Conservation (phyloP, 306 rosid genomes). For the Arachis stenosperma region DNA sequence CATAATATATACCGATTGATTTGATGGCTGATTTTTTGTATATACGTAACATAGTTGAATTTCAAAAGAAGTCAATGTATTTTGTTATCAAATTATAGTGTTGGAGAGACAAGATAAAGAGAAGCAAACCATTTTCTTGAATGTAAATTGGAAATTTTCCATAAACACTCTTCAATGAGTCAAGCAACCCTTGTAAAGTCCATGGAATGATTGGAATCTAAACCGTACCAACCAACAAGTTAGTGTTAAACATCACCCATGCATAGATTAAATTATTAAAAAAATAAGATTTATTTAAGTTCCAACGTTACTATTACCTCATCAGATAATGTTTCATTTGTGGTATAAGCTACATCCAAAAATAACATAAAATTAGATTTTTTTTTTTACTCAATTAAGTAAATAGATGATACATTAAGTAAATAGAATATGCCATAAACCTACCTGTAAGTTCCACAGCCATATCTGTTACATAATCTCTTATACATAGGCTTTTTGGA, state of each 20-base stretch:
- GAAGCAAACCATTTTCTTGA: conserved; percentile 49
- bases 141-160: conserved; percentile 44
- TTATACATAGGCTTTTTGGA: conserved; percentile 2
- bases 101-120: neutral
- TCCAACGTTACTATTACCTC: no score
- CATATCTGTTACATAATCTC: conserved; percentile 20
- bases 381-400: no score
- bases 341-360: no score
- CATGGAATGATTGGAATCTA: conserved; percentile 38
- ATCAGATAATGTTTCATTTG: no score
- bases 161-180: conserved; percentile 39
- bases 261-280: no score
- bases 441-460: conserved; percentile 1
- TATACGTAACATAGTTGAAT: no score
- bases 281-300: no score
- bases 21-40: no score
- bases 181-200: conserved; percentile 36
- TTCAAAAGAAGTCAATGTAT: no score
- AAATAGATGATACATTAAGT: no score
- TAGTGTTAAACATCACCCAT: neutral
- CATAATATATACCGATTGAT: no score
- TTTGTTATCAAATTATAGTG: neutral
- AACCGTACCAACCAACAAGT: neutral
- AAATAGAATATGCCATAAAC: neutral
- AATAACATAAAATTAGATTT: no score